Conservation (phyloP, 805 yeast genomes). For the Wickerhamiella azyma region DNA sequence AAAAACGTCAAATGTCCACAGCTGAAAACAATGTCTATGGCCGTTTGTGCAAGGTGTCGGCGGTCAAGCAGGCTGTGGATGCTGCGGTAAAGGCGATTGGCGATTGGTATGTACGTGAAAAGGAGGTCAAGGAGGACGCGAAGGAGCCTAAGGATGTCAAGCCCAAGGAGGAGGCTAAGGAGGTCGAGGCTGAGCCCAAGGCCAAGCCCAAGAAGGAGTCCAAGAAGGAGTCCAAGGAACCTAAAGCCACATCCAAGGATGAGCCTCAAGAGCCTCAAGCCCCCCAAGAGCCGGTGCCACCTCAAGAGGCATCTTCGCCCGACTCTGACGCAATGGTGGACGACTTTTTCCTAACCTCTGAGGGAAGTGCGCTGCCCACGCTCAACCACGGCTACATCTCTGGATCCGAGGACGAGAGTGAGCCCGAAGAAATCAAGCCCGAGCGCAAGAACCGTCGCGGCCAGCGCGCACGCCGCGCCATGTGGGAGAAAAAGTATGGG, state of each 20-base stretch:
- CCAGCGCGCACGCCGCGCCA: conserved; percentile 90
- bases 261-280: neutral
- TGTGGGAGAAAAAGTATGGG: conserved; percentile 91
- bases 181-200: neutral
- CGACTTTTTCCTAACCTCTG: conserved; percentile 42
- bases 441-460: conserved; percentile 83
- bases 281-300: too few species aligned
- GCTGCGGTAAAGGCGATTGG: conserved; percentile 7
- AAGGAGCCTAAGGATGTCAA: neutral
- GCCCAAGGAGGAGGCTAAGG: neutral
- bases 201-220: neutral
- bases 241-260: too few species aligned
- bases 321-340: conserved; percentile 29
- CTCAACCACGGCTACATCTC: conserved; percentile 57
- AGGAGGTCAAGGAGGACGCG: conserved; percentile 5
- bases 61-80: conserved; percentile 11
- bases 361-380: conserved; percentile 32
- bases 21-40: conserved; percentile 27
- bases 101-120: conserved; percentile 9
- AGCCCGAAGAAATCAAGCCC: conserved; percentile 15
- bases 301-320: neutral
- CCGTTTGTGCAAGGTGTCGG: conserved; percentile 25
- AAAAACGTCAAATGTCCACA: conserved; percentile 14
- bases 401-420: conserved; percentile 35
- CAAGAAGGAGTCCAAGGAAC: neutral